Conservation (phyloP, 352 stramenopile species). For the Pythium monospermum region DNA sequence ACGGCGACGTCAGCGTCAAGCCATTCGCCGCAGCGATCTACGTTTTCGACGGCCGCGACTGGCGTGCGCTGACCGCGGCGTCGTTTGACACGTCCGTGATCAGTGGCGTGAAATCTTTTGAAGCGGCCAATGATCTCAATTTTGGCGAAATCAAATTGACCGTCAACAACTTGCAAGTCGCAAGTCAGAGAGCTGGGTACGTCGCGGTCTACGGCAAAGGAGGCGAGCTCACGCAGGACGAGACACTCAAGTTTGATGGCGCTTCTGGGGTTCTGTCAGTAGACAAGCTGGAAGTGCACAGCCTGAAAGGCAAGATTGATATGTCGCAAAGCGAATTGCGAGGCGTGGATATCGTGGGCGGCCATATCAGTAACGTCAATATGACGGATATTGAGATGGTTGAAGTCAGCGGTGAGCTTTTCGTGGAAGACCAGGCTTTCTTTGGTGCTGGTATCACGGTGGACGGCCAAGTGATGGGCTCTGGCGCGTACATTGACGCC, state of each 20-base stretch:
- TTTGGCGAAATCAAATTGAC: conserved; percentile 68
- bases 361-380: conserved; percentile 74
- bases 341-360: conserved; percentile 65
- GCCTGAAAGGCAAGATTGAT: conserved; percentile 69
- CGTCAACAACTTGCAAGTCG: conserved; percentile 58
- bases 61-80: conserved; percentile 60
- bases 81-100: conserved; percentile 61
- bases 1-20: conserved; percentile 48
- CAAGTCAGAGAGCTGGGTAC: conserved; percentile 39
- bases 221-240: conserved; percentile 53
- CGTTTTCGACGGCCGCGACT: conserved; percentile 56
- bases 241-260: conserved; percentile 58
- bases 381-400: conserved; percentile 66
- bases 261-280: conserved; percentile 31
- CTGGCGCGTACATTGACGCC: conserved; percentile 88
- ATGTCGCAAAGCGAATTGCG: conserved; percentile 67
- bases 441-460: conserved; percentile 83
- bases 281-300: conserved; percentile 40
- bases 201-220: conserved; percentile 72
- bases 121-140: conserved; percentile 67
- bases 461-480: conserved; percentile 86
- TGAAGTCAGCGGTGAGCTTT: conserved; percentile 74
- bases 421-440: conserved; percentile 78
- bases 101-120: conserved; percentile 48
- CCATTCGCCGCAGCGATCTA: conserved; percentile 49